Percentiles rank a stretch among this genome's conserved stretches.
Evolutionary conservation across 2,329 filamentous ascomycete species (phyloP).

Genomic region (Harringtonia aguacate): DNA sequence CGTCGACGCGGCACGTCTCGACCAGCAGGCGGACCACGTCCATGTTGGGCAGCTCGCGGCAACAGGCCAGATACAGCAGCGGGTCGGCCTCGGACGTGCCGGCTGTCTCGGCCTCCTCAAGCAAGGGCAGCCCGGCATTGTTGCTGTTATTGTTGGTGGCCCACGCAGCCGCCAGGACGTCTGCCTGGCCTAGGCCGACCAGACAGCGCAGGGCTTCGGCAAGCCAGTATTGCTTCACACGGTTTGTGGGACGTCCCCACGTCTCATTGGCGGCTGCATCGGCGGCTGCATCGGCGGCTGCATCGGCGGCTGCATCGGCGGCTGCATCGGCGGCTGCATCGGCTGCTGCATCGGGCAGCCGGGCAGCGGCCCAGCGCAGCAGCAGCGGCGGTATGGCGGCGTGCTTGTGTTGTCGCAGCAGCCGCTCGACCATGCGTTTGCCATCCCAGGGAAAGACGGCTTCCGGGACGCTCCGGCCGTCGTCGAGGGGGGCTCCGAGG

Average conservation of each 20-base stretch:
- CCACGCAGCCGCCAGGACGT: neutral
- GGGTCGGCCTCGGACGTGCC: too few relatives aligned
- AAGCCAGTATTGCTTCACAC: neutral
- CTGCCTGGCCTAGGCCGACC: neutral
- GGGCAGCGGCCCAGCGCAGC: neutral
- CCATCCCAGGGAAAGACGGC: too few relatives aligned
- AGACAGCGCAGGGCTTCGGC: neutral
- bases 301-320: too few relatives aligned
- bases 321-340: neutral
- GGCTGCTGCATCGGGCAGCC: neutral
- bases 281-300: too few relatives aligned
- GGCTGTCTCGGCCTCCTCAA: too few relatives aligned
- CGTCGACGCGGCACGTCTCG: slow-evolving; percentile 2
- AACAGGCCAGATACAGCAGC: slow-evolving; percentile 2
- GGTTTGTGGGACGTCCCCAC: neutral
- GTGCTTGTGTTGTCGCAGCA: neutral
- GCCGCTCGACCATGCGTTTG: neutral
- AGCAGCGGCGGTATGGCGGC: neutral
- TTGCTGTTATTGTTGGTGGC: too few relatives aligned
- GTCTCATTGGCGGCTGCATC: too few relatives aligned
- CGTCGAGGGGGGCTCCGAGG: neutral
- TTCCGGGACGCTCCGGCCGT: neutral
- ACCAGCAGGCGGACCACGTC: slow-evolving; percentile 4
- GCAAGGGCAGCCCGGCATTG: too few relatives aligned
- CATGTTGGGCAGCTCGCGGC: slow-evolving; percentile 7